These are phyloP conservation scores for Aethionema arabicum DNA, from an alignment of 345 rosid species.

Conservation along the genomic window DNA sequence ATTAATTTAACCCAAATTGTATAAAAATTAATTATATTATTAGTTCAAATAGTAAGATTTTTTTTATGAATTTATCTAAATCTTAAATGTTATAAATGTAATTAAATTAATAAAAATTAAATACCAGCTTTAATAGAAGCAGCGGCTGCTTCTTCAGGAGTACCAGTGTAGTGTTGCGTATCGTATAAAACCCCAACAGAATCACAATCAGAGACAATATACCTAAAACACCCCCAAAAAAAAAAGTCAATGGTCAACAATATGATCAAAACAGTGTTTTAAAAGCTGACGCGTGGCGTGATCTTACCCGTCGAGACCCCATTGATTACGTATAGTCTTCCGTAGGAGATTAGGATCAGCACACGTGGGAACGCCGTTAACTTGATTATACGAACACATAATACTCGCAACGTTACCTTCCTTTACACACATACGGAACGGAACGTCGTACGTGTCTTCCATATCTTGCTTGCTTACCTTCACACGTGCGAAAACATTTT, in stretches of 20 bases:
- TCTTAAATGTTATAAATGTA: not conserved
- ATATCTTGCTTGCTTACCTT: constrained; percentile 87
- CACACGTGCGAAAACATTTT: not conserved
- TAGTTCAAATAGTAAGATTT: too few relatives aligned
- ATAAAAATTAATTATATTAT: not conserved
- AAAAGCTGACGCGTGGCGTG: not conserved
- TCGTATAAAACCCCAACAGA: constrained; percentile 71
- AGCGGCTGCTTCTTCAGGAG: constrained; percentile 92
- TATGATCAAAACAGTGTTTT: too few relatives aligned
- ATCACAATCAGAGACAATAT: constrained; percentile 88
- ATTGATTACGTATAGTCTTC: constrained; percentile 56
- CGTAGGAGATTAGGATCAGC: constrained; percentile 69
- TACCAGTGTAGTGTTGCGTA: constrained; percentile 59
- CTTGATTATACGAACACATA: constrained; percentile 91
- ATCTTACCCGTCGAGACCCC: constrained; percentile 82
- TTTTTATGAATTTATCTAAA: not conserved
- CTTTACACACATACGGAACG: constrained; percentile 72
- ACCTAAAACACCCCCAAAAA: constrained; percentile 39
- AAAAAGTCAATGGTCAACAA: not conserved
- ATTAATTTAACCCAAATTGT: not conserved
- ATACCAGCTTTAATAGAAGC: constrained; percentile 82
- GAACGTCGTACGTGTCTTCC: constrained; percentile 74
- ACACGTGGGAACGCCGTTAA: constrained; percentile 82
- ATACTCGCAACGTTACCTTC: constrained; percentile 85
- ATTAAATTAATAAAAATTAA: not conserved